Conservation (phyloP, 495 filamentous ascomycete species). For the Hyphodiscus hymeniophilus region DNA sequence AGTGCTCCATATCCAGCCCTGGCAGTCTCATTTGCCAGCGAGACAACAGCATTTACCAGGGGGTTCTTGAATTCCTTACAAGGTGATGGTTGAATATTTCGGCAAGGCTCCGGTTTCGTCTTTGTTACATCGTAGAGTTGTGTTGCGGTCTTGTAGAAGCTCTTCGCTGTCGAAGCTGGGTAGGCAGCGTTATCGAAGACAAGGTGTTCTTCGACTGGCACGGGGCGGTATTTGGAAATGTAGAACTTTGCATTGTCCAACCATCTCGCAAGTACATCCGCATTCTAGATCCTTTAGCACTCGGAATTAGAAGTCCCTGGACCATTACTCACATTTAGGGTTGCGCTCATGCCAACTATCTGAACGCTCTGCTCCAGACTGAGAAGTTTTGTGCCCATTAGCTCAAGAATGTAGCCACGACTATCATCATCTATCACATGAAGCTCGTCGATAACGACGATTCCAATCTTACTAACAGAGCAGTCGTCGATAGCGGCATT, state of each 20-base stretch:
- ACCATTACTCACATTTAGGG: slow-evolving; percentile 48
- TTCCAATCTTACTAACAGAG: slow-evolving; percentile 52
- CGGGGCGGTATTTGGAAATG: slow-evolving; percentile 63
- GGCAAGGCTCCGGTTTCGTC: slow-evolving; percentile 27
- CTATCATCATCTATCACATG: slow-evolving; percentile 78
- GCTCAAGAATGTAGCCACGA: slow-evolving; percentile 72
- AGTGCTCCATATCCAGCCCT: slow-evolving; percentile 61
- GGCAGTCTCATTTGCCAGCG: slow-evolving; percentile 60
- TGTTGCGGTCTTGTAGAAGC: slow-evolving; percentile 52
- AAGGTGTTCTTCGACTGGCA: slow-evolving; percentile 68
- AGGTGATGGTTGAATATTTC: slow-evolving; percentile 43
- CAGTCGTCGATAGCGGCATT: slow-evolving; percentile 70
- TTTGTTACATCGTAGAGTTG: slow-evolving; percentile 37
- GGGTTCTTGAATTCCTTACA: slow-evolving; percentile 56
- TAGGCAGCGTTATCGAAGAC: slow-evolving; percentile 71
- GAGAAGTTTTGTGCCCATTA: slow-evolving; percentile 72
- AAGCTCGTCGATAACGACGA: slow-evolving; percentile 71
- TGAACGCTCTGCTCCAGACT: slow-evolving; percentile 62
- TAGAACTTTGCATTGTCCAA: slow-evolving; percentile 58
- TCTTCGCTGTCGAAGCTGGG: slow-evolving; percentile 49
- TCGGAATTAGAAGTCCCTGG: neutral
- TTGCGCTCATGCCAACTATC: slow-evolving; percentile 79
- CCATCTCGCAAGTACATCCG: slow-evolving; percentile 60
- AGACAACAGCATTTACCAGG: slow-evolving; percentile 60
- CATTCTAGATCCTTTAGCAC: slow-evolving; percentile 43